phyloP scores from a whole-genome alignment of 257 asterid genomes.

The Cruciata laevipes region DNA sequence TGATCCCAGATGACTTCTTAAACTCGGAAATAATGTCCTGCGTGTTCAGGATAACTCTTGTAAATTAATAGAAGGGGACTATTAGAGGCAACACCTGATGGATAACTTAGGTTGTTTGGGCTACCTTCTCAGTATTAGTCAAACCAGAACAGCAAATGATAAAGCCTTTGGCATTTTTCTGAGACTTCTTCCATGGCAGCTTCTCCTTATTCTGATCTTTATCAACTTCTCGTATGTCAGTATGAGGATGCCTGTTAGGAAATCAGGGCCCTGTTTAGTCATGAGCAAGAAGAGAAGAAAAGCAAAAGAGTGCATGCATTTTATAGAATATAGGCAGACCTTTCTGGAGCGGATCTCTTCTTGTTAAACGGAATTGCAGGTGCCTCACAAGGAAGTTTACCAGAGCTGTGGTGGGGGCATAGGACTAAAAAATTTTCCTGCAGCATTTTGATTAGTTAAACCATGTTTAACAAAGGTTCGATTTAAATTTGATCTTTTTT shows the following conservation, averaged over 20 bases:
- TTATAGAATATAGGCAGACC: slow-evolving; percentile 30
- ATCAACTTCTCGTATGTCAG: slow-evolving; percentile 22
- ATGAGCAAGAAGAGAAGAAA: neutral
- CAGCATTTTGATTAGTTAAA: slow-evolving; percentile 6
- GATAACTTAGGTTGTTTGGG: neutral
- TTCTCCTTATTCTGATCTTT: slow-evolving; percentile 25
- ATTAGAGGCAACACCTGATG: slow-evolving; percentile 6
- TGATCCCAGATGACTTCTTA: slow-evolving; percentile 41
- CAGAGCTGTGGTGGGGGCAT: slow-evolving; percentile 70
- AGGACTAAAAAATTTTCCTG: slow-evolving; percentile 86
- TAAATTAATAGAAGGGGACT: neutral
- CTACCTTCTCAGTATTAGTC: slow-evolving; percentile 56
- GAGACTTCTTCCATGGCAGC: slow-evolving; percentile 42
- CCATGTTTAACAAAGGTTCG: neutral
- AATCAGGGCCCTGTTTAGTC: neutral
- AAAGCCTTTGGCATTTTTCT: slow-evolving; percentile 40
- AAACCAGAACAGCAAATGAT: slow-evolving; percentile 80
- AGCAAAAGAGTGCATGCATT: neutral
- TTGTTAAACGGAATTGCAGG: slow-evolving; percentile 34
- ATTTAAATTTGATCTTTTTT: neutral
- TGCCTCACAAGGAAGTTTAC: slow-evolving; percentile 54
- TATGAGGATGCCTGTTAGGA: slow-evolving; percentile 33
- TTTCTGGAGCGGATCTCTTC: slow-evolving; percentile 31
- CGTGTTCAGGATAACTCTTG: slow-evolving; percentile 14
- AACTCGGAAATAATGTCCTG: slow-evolving; percentile 57